Evolutionary conservation across 1,139 yeast genomes (phyloP).

Genomic region (Eremothecium coryli): DNA sequence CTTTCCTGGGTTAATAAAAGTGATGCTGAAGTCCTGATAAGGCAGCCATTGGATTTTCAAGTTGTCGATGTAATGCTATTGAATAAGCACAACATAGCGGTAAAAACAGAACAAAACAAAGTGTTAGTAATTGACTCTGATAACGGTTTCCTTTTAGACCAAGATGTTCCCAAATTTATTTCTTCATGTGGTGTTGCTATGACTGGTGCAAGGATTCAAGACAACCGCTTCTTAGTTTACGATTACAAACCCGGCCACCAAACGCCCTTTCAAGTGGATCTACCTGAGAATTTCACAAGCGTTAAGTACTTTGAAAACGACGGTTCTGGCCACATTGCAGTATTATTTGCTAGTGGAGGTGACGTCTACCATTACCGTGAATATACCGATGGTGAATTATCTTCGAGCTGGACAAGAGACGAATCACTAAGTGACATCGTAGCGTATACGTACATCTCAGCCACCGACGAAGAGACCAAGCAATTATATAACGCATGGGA

Average conservation of each 20-base stretch:
- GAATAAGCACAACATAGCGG: conserved; percentile 8
- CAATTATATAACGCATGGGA: conserved; percentile 33
- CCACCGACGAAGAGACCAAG: conserved; percentile 30
- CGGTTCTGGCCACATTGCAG: conserved; percentile 10
- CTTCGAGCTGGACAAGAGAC: conserved; percentile 38
- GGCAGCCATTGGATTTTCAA: conserved; percentile 15
- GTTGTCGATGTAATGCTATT: conserved; percentile 14
- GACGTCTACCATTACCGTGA: conserved; percentile 19
- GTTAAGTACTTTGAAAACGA: conserved; percentile 11
- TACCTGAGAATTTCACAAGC: conserved; percentile 13
- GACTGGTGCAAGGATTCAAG: conserved; percentile 13
- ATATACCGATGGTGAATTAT: conserved; percentile 22
- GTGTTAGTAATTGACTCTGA: conserved; percentile 9
- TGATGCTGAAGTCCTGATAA: conserved; percentile 17
- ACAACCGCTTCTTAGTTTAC: conserved; percentile 10
- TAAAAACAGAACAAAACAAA: conserved; percentile 9
- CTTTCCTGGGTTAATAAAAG: conserved; percentile 21
- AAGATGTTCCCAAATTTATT: neutral
- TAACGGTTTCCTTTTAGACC: conserved; percentile 11
- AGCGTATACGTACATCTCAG: conserved; percentile 36
- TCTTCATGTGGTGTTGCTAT: conserved; percentile 10
- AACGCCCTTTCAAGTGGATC: conserved; percentile 9
- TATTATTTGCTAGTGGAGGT: conserved; percentile 13
- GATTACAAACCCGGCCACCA: conserved; percentile 2
- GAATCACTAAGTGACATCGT: conserved; percentile 37